phyloP scores from a whole-genome alignment of 306 rosid species.

The Lablab purpureus region DNA sequence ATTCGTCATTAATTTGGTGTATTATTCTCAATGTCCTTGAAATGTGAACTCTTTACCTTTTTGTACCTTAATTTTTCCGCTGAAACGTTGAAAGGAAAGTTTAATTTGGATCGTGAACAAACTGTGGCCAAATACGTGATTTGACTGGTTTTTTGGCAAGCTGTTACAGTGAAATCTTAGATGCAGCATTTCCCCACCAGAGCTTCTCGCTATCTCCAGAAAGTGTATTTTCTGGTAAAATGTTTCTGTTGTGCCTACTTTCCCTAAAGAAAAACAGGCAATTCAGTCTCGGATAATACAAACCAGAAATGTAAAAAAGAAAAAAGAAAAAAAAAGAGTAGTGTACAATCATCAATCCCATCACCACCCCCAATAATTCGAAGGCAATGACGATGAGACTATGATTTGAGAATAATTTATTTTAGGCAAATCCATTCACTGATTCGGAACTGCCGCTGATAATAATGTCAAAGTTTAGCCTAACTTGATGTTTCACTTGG shows the following conservation, averaged over 20 bases:
- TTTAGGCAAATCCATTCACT: conserved; percentile 47
- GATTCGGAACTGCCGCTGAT: conserved; percentile 30
- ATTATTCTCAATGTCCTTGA: not conserved
- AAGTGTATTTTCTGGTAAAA: conserved; percentile 18
- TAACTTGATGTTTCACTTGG: conserved; percentile 40
- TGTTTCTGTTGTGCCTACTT: conserved; percentile 29
- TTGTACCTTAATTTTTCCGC: not conserved
- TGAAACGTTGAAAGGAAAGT: not conserved
- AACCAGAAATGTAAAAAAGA: not conserved
- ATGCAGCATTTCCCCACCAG: conserved; percentile 3
- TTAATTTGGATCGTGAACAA: conserved; percentile 20
- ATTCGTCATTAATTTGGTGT: not conserved
- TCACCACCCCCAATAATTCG: conserved; percentile 51
- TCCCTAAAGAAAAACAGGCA: conserved; percentile 38
- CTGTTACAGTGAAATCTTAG: conserved; percentile 33
- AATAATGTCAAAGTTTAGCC: conserved; percentile 41
- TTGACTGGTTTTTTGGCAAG: conserved; percentile 5
- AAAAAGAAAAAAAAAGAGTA: not conserved
- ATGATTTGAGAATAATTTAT: conserved; percentile 43
- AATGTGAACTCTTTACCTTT: not conserved
- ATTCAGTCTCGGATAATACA: conserved; percentile 36
- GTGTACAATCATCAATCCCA: conserved; percentile 42
- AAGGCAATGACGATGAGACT: conserved; percentile 8
- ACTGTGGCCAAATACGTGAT: not conserved
- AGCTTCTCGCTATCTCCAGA: conserved; percentile 41